Conservation (phyloP, 2,329 filamentous ascomycete species). For the Niveomyces coronatus region DNA sequence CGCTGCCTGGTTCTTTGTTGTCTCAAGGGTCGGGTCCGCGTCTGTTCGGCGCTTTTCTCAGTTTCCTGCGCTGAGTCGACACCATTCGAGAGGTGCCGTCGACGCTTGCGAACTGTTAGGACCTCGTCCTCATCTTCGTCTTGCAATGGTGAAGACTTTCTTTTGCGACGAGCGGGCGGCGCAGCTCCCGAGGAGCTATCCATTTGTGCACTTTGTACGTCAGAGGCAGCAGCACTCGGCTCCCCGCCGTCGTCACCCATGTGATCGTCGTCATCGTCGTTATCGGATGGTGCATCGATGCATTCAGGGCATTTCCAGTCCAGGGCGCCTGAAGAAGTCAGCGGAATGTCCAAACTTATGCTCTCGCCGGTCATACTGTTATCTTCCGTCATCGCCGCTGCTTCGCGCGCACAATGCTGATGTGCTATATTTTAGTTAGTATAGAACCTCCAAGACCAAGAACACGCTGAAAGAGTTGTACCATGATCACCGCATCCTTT, state of each 20-base stretch:
- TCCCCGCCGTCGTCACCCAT: no score
- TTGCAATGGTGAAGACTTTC: constrained; percentile 67
- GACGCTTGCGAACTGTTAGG: constrained; percentile 42
- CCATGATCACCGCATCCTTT: constrained; percentile 70
- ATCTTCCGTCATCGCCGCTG: constrained; percentile 5
- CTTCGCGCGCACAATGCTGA: constrained; percentile 8
- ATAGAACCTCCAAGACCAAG: constrained; percentile 9
- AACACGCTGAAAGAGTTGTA: constrained; percentile 30
- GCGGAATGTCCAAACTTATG: constrained; percentile 9
- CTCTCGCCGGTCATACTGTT: not conserved
- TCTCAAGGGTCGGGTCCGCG: constrained; percentile 43
- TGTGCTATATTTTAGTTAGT: not conserved
- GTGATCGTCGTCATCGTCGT: constrained; percentile 22
- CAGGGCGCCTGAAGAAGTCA: constrained; percentile 26
- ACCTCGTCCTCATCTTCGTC: constrained; percentile 47
- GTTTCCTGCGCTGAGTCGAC: constrained; percentile 24
- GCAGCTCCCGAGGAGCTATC: constrained; percentile 67
- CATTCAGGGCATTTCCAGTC: constrained; percentile 45
- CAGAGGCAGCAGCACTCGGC: constrained; percentile 3
- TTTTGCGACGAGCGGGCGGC: constrained; percentile 68
- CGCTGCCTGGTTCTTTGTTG: constrained; percentile 35
- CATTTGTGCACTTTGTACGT: constrained; percentile 20
- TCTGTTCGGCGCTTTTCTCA: constrained; percentile 20
- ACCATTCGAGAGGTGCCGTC: constrained; percentile 37
- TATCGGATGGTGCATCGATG: constrained; percentile 19